Conservation (phyloP, 2,329 filamentous ascomycete species). For the Aspergillus fumigatus region DNA sequence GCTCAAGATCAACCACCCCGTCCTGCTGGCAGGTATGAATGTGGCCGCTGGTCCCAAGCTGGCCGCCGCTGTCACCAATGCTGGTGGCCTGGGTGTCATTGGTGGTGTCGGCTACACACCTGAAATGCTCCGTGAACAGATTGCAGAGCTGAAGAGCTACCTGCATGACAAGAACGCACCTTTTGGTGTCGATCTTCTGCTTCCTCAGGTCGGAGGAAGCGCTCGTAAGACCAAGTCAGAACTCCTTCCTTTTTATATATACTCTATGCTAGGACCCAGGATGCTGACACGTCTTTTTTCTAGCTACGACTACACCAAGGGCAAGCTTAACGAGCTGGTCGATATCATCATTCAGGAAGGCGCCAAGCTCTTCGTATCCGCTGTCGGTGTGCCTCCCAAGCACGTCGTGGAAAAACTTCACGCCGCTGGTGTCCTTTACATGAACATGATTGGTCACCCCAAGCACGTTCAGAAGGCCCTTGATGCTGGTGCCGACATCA, state of each 20-base stretch:
- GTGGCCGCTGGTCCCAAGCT: slow-evolving; percentile 95
- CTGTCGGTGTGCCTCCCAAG: slow-evolving; percentile 89
- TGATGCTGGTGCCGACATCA: slow-evolving; percentile 86
- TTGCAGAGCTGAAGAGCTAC: slow-evolving; percentile 75
- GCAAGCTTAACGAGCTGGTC: slow-evolving; percentile 86
- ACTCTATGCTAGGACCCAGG: neutral
- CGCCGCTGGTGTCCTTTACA: slow-evolving; percentile 82
- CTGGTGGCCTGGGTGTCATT: slow-evolving; percentile 92
- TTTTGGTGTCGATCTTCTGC: slow-evolving; percentile 51
- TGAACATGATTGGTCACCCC: slow-evolving; percentile 99
- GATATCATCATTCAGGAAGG: slow-evolving; percentile 90
- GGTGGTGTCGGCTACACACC: slow-evolving; percentile 90
- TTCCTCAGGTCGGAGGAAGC: slow-evolving; percentile 90
- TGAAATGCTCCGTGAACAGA: slow-evolving; percentile 93
- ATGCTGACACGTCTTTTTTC: slow-evolving; percentile 11
- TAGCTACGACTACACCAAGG: slow-evolving; percentile 99
- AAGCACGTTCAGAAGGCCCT: slow-evolving; percentile 98
- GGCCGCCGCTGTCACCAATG: slow-evolving; percentile 94
- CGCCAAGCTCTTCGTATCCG: slow-evolving; percentile 91
- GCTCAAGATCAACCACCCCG: slow-evolving; percentile 94
- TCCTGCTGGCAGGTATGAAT: slow-evolving; percentile 98
- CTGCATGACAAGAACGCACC: slow-evolving; percentile 19
- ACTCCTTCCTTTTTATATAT: neutral
- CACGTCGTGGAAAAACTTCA: slow-evolving; percentile 86
- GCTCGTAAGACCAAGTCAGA: slow-evolving; percentile 88